Evolutionary conservation across 306 rosid genomes (phyloP), one percentile per base, ranked within the genome.

Genomic region (apple (Malus domestica)): DNA sequence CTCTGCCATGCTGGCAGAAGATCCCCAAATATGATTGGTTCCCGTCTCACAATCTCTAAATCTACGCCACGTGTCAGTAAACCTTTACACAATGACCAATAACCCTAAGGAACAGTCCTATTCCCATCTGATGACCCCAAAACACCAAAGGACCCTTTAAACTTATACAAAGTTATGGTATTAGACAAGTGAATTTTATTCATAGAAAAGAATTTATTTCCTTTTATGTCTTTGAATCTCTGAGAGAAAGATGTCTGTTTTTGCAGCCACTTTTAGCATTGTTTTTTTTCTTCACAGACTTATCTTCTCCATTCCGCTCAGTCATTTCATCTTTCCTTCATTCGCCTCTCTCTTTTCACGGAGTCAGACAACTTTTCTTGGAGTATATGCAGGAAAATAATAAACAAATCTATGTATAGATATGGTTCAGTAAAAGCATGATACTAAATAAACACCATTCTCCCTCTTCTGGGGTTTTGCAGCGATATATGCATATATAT

Each of bases 1-100:
- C 68, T 77, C 80, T 62, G 86, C 71, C 74, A 82, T 35, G 74
- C 74, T 75, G 81, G 80, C 89, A 74, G 78, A 63, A 71, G 69
- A 78, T 70, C 61, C 81, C 13, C 46, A 62, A 68, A 46, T 75
- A 79, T 78, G 78, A 86, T 81, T 80, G 84, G 85, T 57, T 80
- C 29, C 23, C 58, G 11, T 1, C 35, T 9, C 40, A 23, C 12
- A 51, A 7, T 44, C 44, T 13, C 70, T 74, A 44, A 13, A 12
- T 10, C 14, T 3, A 14, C 27, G 72, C 40, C 76, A 72, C 73
- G 62, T 71, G 81, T 67, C 55, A 30, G 15, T 32, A 30, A 70
- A 46, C 80, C 72, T 71, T 78, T 78, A 40, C 65, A 27, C 67
- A 23, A 4, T 2, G 83, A 30, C 76, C 72, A 84, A 78, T 49